Evolutionary conservation across 1,139 yeast species (phyloP).

Genomic region (Suhomyces maxii): DNA sequence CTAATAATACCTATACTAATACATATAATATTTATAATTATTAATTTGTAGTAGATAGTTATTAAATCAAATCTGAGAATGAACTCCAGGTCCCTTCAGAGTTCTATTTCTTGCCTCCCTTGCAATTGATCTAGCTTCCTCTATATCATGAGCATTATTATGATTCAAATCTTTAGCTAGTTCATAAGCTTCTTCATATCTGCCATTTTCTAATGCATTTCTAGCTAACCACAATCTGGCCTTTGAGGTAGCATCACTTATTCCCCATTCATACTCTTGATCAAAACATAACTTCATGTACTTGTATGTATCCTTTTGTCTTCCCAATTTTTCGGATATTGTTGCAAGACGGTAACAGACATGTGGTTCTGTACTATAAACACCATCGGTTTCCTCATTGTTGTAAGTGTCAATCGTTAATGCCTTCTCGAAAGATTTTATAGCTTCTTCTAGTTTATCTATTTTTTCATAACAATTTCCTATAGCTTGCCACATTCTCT

Average conservation of each 20-base stretch:
- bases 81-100: constrained; percentile 16
- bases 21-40: neutral
- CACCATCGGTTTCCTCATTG: constrained; percentile 17
- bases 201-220: constrained; percentile 54
- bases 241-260: constrained; percentile 73
- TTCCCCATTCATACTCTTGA: constrained; percentile 66
- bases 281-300: constrained; percentile 75
- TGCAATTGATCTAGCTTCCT: constrained; percentile 84
- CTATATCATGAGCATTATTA: constrained; percentile 82
- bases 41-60: neutral
- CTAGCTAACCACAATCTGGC: constrained; percentile 89
- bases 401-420: constrained; percentile 45
- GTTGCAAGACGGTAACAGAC: constrained; percentile 69
- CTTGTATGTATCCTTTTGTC: constrained; percentile 53
- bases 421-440: constrained; percentile 60
- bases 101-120: constrained; percentile 62
- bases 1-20: constrained; percentile 1
- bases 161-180: constrained; percentile 74
- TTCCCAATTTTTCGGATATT: constrained; percentile 59
- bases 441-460: constrained; percentile 64
- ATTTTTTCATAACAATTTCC: constrained; percentile 88
- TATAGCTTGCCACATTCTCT: constrained; percentile 95
- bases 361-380: constrained; percentile 38
- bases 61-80: neutral
- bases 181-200: constrained; percentile 69